phyloP scores from a whole-genome alignment of 2,329 filamentous ascomycete species.

The Parafenestella ontariensis region DNA sequence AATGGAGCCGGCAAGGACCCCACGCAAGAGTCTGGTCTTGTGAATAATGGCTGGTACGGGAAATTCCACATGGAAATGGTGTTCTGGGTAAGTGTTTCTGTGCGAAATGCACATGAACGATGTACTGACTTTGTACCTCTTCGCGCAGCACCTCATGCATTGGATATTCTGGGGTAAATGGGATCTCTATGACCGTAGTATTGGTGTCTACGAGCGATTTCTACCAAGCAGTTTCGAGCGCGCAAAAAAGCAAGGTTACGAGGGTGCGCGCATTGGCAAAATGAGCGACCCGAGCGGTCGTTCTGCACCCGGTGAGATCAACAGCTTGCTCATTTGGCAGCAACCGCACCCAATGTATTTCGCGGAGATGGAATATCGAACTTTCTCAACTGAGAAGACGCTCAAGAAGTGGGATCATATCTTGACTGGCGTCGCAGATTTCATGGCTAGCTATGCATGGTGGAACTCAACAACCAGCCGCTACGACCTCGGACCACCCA shows the following conservation, averaged over 20 bases:
- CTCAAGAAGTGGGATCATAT: constrained; percentile 62
- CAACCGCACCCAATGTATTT: constrained; percentile 68
- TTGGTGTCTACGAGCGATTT: constrained; percentile 60
- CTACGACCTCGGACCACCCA: constrained; percentile 62
- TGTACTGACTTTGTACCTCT: background rate
- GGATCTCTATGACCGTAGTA: constrained; percentile 54
- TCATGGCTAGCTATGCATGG: constrained; percentile 66
- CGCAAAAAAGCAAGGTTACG: constrained; percentile 48
- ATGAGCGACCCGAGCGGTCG: constrained; percentile 65
- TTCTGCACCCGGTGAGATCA: constrained; percentile 66
- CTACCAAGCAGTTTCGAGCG: constrained; percentile 47
- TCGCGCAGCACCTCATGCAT: constrained; percentile 54
- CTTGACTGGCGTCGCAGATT: constrained; percentile 61
- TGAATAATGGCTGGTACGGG: constrained; percentile 64
- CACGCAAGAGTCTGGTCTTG: constrained; percentile 58
- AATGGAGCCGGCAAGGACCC: constrained; percentile 60
- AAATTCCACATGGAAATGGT: constrained; percentile 65
- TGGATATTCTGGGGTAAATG: constrained; percentile 61
- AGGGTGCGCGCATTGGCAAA: constrained; percentile 59
- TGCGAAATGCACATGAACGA: background rate
- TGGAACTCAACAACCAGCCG: constrained; percentile 59
- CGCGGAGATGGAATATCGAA: constrained; percentile 63
- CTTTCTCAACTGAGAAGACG: constrained; percentile 52
- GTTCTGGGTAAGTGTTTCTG: constrained; percentile 47
- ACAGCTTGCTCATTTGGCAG: constrained; percentile 68